phyloP scores from a whole-genome alignment of 768 basidiomycete species.

The Tubosaeta sp. region DNA sequence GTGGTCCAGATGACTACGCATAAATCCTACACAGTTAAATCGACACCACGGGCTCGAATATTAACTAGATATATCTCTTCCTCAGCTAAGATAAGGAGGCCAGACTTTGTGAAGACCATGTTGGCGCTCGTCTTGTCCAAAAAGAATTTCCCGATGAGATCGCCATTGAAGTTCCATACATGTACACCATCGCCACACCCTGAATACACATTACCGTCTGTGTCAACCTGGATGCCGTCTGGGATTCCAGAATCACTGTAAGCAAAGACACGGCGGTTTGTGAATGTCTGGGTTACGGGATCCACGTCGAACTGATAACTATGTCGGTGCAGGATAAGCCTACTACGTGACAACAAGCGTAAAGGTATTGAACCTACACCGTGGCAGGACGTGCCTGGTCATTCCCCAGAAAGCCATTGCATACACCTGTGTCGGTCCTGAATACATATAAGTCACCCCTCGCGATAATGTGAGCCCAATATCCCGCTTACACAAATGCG shows the following conservation, averaged over 20 bases:
- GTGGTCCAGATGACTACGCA: background rate
- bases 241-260: constrained; percentile 62
- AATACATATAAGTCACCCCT: constrained; percentile 16
- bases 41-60: constrained; percentile 30
- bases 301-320: constrained; percentile 73
- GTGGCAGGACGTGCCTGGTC: constrained; percentile 64
- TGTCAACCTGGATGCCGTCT: constrained; percentile 66
- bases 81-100: constrained; percentile 39
- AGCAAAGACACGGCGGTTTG: constrained; percentile 62
- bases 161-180: constrained; percentile 54
- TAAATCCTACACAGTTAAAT: constrained; percentile 4
- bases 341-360: background rate
- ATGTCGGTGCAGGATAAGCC: constrained; percentile 1
- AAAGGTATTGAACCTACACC: constrained; percentile 47
- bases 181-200: constrained; percentile 68
- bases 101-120: constrained; percentile 38
- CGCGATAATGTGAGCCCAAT: background rate
- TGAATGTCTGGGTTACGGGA: constrained; percentile 46
- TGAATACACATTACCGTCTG: constrained; percentile 60
- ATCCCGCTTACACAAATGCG: constrained; percentile 53
- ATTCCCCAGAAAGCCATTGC: constrained; percentile 42
- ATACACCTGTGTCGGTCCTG: constrained; percentile 30
- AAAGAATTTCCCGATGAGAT: constrained; percentile 65
- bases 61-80: constrained; percentile 37
- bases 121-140: constrained; percentile 33